A percentile compares a stretch with the other conserved stretches of the same genome.
These are phyloP conservation scores for Zygotorulaspora sp. DNA, from an alignment of 805 yeast genomes.

Conservation along the genomic window DNA sequence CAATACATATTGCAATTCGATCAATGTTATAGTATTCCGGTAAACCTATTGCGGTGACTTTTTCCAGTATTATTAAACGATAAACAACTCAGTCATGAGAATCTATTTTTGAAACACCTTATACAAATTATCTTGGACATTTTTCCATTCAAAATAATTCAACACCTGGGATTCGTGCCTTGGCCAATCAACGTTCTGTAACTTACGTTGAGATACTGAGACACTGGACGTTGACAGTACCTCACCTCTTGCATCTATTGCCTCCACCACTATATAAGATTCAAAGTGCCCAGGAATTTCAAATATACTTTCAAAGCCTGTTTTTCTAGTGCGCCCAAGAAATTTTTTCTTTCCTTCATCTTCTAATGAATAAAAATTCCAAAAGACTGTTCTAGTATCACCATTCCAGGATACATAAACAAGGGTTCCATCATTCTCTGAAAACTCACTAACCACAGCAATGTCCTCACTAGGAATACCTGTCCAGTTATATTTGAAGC, in stretches of 20 bases:
- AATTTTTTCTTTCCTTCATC: slow-evolving; percentile 14
- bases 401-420: slow-evolving; percentile 40
- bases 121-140: too few relatives aligned
- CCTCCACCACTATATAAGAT: not conserved
- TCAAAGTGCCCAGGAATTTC: not conserved
- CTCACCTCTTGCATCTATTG: not conserved
- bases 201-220: too few relatives aligned
- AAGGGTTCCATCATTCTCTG: slow-evolving; percentile 18
- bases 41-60: too few relatives aligned
- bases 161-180: not conserved
- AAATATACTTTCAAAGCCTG: slow-evolving; percentile 34
- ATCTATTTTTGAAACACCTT: too few relatives aligned
- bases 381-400: slow-evolving; percentile 35
- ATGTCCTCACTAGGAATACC: slow-evolving; percentile 36
- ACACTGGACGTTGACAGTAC: not conserved
- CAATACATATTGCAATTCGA: too few relatives aligned
- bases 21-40: too few relatives aligned
- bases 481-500: slow-evolving; percentile 36
- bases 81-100: too few relatives aligned
- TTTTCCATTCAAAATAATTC: not conserved
- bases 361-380: slow-evolving; percentile 24
- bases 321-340: slow-evolving; percentile 21
- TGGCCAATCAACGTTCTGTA: too few relatives aligned
- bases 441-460: slow-evolving; percentile 21
- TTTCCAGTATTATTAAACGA: too few relatives aligned